phyloP scores from a whole-genome alignment of 768 basidiomycete genomes.

The Pleurotus eryngii region DNA sequence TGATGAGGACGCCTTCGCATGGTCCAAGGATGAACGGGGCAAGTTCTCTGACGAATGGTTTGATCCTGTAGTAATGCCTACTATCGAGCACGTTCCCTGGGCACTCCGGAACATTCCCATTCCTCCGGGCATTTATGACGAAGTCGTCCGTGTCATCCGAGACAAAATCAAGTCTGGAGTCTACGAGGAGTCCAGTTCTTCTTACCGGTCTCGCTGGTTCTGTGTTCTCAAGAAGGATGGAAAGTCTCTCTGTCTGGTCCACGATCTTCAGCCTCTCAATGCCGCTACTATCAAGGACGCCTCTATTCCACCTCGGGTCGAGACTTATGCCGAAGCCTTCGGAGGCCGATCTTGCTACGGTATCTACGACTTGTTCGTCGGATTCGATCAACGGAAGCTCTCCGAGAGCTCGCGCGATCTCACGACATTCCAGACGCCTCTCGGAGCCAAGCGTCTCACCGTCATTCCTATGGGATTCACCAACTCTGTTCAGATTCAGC shows the following conservation, averaged over 20 bases:
- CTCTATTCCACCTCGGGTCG: constrained; percentile 17
- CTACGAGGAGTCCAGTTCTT: constrained; percentile 35
- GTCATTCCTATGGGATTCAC: constrained; percentile 38
- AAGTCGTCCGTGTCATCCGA: constrained; percentile 27
- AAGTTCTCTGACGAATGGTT: not conserved
- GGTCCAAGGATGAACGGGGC: constrained; percentile 23
- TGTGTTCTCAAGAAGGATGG: too few relatives aligned
- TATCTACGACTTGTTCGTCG: constrained; percentile 31
- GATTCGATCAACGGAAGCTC: constrained; percentile 29
- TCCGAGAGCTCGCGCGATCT: constrained; percentile 28
- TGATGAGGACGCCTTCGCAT: constrained; percentile 17
- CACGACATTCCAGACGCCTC: constrained; percentile 38
- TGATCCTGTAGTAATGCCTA: not conserved
- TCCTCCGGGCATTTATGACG: constrained; percentile 24
- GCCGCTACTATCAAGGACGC: constrained; percentile 19
- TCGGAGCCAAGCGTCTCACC: constrained; percentile 23
- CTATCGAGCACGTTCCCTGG: not conserved
- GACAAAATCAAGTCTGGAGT: constrained; percentile 34
- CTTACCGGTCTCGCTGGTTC: constrained; percentile 30
- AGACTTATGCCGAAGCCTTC: constrained; percentile 30
- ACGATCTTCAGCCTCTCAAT: too few relatives aligned
- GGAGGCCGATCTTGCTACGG: constrained; percentile 26
- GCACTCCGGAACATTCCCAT: not conserved
- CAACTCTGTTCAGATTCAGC: constrained; percentile 34
- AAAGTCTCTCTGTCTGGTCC: too few relatives aligned